These are phyloP conservation scores for Peniophora sp. DNA, from an alignment of 1,284 basidiomycete genomes.

Conservation along the genomic window DNA sequence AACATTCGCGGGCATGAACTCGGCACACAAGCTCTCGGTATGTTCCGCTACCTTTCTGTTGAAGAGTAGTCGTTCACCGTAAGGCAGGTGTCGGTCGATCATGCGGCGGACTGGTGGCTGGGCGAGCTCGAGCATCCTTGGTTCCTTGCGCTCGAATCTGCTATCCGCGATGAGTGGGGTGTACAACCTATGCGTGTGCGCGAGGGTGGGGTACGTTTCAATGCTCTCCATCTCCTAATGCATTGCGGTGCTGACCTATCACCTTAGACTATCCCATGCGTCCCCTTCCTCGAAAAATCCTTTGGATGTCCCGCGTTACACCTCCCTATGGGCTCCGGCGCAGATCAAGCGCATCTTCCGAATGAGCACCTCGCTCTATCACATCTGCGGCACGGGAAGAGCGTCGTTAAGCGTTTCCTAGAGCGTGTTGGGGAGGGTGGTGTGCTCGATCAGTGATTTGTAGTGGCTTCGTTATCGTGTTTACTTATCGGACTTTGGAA, in stretches of 20 bases:
- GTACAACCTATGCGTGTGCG: constrained; percentile 80
- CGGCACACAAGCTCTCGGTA: constrained; percentile 6
- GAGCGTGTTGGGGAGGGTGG: constrained; percentile 24
- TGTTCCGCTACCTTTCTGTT: neutral
- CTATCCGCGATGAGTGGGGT: constrained; percentile 83
- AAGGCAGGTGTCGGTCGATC: constrained; percentile 66
- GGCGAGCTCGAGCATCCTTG: constrained; percentile 77
- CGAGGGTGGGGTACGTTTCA: constrained; percentile 81
- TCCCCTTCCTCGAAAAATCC: constrained; percentile 89
- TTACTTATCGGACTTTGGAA: no score
- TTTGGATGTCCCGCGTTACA: constrained; percentile 81
- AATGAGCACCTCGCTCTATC: constrained; percentile 77
- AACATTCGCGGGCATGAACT: neutral
- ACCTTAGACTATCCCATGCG: constrained; percentile 72
- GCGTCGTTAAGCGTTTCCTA: constrained; percentile 70
- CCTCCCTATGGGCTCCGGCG: constrained; percentile 82
- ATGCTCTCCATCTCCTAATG: neutral
- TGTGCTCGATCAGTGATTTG: no score
- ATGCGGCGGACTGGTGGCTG: constrained; percentile 94
- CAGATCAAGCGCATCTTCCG: constrained; percentile 81
- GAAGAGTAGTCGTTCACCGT: neutral
- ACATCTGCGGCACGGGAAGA: constrained; percentile 69
- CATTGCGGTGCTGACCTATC: constrained; percentile 2
- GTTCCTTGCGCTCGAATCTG: constrained; percentile 77
- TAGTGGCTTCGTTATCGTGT: no score